Evolutionary conservation across 208 protist species (phyloP).

Genomic region (Crithidia fasciculata): DNA sequence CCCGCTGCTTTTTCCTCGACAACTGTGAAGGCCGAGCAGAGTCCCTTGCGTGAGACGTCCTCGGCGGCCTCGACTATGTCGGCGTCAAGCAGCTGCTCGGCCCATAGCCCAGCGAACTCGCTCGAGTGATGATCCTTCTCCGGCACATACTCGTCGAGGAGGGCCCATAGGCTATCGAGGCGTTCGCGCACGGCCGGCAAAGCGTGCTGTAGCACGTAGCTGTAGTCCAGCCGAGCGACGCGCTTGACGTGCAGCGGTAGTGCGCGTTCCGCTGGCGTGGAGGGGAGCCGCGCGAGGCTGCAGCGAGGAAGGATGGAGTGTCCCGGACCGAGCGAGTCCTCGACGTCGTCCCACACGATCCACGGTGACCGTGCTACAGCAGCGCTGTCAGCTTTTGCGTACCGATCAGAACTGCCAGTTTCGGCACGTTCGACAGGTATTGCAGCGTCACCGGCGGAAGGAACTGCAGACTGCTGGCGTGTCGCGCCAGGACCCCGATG

Average conservation of each 20-base stretch:
- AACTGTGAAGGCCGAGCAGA: neutral
- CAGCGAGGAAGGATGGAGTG: neutral
- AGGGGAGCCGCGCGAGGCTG: neutral
- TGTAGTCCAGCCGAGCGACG: neutral
- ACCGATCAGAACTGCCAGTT: neutral
- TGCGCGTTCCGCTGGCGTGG: neutral
- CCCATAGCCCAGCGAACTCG: neutral
- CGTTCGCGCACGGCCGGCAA: neutral
- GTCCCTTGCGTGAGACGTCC: neutral
- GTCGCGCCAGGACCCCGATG: neutral
- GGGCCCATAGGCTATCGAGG: neutral
- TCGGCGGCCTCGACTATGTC: neutral
- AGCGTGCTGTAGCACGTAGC: neutral
- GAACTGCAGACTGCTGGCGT: neutral
- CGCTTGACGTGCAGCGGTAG: neutral
- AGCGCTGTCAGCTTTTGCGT: neutral
- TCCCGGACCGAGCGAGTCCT: neutral
- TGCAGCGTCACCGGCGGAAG: neutral
- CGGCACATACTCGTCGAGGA: neutral
- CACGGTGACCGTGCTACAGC: neutral
- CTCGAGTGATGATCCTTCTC: neutral
- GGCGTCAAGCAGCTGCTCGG: neutral
- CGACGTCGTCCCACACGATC: neutral
- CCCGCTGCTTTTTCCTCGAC: slow-evolving; percentile 12
- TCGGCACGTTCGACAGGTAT: neutral